Percentiles rank a stretch among this genome's conserved stretches.
phyloP scores from a whole-genome alignment of 805 yeast species.

The Candida patagonica region DNA sequence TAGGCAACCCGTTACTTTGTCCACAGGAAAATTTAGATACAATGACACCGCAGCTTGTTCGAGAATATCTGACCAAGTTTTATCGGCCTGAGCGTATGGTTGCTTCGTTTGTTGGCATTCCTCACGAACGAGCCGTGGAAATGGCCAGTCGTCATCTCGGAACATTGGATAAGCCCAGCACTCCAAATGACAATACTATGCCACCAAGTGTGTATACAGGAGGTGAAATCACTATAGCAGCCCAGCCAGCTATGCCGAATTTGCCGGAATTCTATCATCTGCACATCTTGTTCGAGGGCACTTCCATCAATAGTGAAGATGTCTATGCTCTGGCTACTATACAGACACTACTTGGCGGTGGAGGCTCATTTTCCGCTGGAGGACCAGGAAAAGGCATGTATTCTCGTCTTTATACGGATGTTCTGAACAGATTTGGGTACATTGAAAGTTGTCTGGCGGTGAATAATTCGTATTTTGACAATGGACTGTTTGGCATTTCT shows the following conservation, averaged over 20 bases:
- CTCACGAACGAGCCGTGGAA: conserved; percentile 56
- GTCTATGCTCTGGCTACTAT: conserved; percentile 83
- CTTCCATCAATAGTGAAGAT: conserved; percentile 74
- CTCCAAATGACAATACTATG: conserved; percentile 11
- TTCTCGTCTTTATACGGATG: conserved; percentile 83
- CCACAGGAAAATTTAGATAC: conserved; percentile 57
- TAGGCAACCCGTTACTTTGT: conserved; percentile 81
- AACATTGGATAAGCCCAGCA: conserved; percentile 35
- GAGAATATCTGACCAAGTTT: conserved; percentile 52
- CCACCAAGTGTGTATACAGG: conserved; percentile 20
- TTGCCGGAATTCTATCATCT: conserved; percentile 58
- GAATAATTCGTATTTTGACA: conserved; percentile 82
- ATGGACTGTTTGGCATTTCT: conserved; percentile 86
- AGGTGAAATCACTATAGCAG: conserved; percentile 11
- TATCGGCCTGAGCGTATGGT: conserved; percentile 77
- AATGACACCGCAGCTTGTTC: conserved; percentile 44
- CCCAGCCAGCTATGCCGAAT: conserved; percentile 12
- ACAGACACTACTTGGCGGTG: conserved; percentile 90
- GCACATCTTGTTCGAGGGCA: conserved; percentile 81
- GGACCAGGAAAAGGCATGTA: conserved; percentile 99
- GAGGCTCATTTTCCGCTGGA: conserved; percentile 96
- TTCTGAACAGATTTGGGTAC: conserved; percentile 82
- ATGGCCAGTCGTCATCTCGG: conserved; percentile 58
- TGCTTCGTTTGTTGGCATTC: conserved; percentile 80
- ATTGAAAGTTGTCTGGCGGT: conserved; percentile 83